These are phyloP conservation scores for Torrubiellomyces zombiae DNA, from an alignment of 2,329 filamentous ascomycete genomes.

Conservation along the genomic window DNA sequence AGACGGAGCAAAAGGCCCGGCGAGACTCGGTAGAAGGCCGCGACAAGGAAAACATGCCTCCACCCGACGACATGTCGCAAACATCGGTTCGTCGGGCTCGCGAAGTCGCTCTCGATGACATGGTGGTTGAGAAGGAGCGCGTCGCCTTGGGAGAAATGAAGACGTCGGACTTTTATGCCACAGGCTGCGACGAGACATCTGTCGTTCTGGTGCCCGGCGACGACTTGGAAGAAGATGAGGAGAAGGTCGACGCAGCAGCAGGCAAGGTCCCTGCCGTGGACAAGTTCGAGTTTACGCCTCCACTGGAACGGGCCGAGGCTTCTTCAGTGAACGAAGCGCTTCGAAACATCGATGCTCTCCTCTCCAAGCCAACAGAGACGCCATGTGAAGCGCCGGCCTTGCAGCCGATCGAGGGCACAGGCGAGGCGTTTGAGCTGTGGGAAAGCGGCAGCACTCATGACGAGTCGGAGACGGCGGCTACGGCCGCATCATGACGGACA, in stretches of 20 bases:
- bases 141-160: conserved; percentile 51
- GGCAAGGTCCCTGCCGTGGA: conserved; percentile 5
- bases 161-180: conserved; percentile 48
- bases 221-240: conserved; percentile 25
- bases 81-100: conserved; percentile 23
- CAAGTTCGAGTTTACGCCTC: conserved; percentile 7
- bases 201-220: conserved; percentile 47
- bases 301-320: conserved; percentile 8
- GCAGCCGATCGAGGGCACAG: conserved; percentile 39
- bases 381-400: conserved; percentile 30
- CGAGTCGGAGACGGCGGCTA: conserved; percentile 23
- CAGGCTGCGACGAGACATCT: conserved; percentile 45
- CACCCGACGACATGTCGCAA: conserved; percentile 46
- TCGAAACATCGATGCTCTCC: conserved; percentile 18
- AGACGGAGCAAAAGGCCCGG: conserved; percentile 38
- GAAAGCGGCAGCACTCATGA: conserved; percentile 51
- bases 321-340: conserved; percentile 5
- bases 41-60: conserved; percentile 90
- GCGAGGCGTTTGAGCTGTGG: conserved; percentile 51
- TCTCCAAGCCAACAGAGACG: conserved; percentile 17
- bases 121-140: conserved; percentile 47
- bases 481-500: conserved; percentile 11
- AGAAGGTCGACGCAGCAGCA: conserved; percentile 2
- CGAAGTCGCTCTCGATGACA: conserved; percentile 25
- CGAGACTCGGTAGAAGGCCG: conserved; percentile 40